Conservation (phyloP, 23 red algal genomes). For the Cyanidiococcus yangmingshanensis region DNA sequence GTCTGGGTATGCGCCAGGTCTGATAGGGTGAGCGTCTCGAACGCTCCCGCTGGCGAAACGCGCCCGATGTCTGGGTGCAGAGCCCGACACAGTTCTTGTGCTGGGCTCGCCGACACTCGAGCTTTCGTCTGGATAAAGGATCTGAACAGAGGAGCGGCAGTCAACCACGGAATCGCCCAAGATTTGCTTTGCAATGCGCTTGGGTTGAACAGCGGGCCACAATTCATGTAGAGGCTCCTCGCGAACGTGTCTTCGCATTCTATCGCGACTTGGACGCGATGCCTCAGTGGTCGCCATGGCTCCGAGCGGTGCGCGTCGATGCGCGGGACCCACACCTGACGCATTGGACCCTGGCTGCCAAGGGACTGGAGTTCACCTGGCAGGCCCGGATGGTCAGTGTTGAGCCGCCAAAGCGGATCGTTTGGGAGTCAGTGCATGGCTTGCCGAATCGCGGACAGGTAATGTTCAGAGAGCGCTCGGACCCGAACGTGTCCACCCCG, state of each 20-base stretch:
- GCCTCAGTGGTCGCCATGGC: conserved; percentile 31
- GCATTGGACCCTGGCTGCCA: conserved; percentile 16
- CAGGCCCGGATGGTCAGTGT: conserved; percentile 16
- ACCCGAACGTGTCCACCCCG: not conserved
- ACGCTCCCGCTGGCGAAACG: too few relatives aligned
- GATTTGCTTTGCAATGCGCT: not conserved
- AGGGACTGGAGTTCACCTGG: conserved; percentile 19
- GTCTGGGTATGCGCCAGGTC: too few relatives aligned
- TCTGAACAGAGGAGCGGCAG: too few relatives aligned
- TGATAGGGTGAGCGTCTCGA: too few relatives aligned
- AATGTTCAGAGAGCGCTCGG: not conserved
- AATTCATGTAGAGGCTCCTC: not conserved
- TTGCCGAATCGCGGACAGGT: conserved; percentile 25
- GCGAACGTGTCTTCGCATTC: conserved; percentile 3
- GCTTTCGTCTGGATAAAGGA: too few relatives aligned
- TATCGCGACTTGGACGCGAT: conserved; percentile 25
- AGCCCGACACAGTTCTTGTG: too few relatives aligned
- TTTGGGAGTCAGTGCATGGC: conserved; percentile 22
- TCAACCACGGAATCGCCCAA: too few relatives aligned
- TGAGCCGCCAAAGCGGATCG: conserved; percentile 13
- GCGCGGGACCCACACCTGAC: conserved; percentile 17
- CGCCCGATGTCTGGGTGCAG: too few relatives aligned
- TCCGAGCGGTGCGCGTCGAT: conserved; percentile 21
- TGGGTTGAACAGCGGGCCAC: not conserved
- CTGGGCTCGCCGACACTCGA: too few relatives aligned